Percentiles rank a stretch among this genome's conserved stretches.
Conservation (phyloP, 805 yeast genomes). For the Wickerhamomyces canadensis region DNA sequence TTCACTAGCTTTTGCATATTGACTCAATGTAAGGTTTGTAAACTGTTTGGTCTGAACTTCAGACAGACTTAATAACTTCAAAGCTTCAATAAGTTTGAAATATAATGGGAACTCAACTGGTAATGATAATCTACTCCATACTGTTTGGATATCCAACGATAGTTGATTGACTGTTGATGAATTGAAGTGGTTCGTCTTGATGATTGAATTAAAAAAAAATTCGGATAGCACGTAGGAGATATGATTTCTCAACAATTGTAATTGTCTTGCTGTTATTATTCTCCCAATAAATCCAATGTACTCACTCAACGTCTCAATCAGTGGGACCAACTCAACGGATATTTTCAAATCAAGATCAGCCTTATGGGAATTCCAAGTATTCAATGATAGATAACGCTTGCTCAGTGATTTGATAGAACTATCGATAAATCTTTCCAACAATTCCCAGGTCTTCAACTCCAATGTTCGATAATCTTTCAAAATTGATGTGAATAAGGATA, state of each 20-base stretch:
- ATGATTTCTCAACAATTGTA: constrained; percentile 20
- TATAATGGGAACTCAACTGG: constrained; percentile 2
- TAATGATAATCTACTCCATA: constrained; percentile 21
- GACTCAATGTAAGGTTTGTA: constrained; percentile 17
- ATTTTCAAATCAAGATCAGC: constrained; percentile 6
- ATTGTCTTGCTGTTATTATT: constrained; percentile 12
- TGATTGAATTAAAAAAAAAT: constrained; percentile 29
- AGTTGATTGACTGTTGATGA: constrained; percentile 28
- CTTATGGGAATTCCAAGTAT: constrained; percentile 24
- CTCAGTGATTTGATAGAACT: constrained; percentile 25
- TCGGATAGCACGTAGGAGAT: constrained; percentile 24
- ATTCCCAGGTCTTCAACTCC: constrained; percentile 24
- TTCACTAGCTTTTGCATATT: constrained; percentile 25
- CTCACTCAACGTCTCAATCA: constrained; percentile 22
- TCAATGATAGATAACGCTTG: constrained; percentile 27
- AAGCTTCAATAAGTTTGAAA: constrained; percentile 14
- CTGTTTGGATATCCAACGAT: constrained; percentile 24
- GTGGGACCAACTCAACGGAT: constrained; percentile 22
- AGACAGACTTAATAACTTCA: constrained; percentile 25
- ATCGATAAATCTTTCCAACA: constrained; percentile 26
- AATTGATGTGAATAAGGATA: constrained; percentile 26
- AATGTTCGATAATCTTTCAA: constrained; percentile 23
- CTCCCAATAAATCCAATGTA: constrained; percentile 15
- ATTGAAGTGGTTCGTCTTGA: constrained; percentile 33
- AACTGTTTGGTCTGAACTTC: constrained; percentile 17